phyloP scores from a whole-genome alignment of 805 yeast species.

The Starmerella scarabaei region DNA sequence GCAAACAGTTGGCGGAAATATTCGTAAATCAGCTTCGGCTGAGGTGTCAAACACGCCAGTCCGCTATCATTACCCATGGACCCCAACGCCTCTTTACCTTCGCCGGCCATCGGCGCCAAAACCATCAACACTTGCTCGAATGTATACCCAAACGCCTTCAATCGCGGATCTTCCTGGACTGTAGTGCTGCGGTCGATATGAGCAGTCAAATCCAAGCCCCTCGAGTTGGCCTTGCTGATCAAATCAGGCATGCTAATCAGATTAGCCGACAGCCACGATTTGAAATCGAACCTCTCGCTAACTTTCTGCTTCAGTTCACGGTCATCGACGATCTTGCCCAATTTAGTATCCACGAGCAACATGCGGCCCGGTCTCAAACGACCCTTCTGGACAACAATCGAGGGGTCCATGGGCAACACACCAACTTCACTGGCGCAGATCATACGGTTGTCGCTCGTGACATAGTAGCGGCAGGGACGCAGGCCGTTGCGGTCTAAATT shows the following conservation, averaged over 20 bases:
- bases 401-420: slow-evolving; percentile 79
- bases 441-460: slow-evolving; percentile 87
- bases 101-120: slow-evolving; percentile 84
- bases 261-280: slow-evolving; percentile 82
- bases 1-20: slow-evolving; percentile 94
- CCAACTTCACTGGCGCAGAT: slow-evolving; percentile 98
- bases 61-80: slow-evolving; percentile 99
- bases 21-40: slow-evolving; percentile 81
- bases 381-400: slow-evolving; percentile 75
- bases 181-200: slow-evolving; percentile 24
- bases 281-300: slow-evolving; percentile 76
- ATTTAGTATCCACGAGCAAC: slow-evolving; percentile 86
- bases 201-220: slow-evolving; percentile 24
- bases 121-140: slow-evolving; percentile 76
- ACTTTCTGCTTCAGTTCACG: slow-evolving; percentile 71
- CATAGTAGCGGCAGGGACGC: slow-evolving; percentile 95
- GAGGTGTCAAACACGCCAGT: slow-evolving; percentile 84
- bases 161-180: slow-evolving; percentile 69
- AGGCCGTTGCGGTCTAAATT: slow-evolving; percentile 93
- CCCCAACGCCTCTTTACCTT: slow-evolving; percentile 89
- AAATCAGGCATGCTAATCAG: slow-evolving; percentile 74
- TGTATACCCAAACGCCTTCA: slow-evolving; percentile 85
- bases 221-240: slow-evolving; percentile 41
- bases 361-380: slow-evolving; percentile 92
- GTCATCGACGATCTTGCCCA: slow-evolving; percentile 88